phyloP scores from a whole-genome alignment of 225 moss, liverwort and hornwort genomes.

The Marchantia paleacea region DNA sequence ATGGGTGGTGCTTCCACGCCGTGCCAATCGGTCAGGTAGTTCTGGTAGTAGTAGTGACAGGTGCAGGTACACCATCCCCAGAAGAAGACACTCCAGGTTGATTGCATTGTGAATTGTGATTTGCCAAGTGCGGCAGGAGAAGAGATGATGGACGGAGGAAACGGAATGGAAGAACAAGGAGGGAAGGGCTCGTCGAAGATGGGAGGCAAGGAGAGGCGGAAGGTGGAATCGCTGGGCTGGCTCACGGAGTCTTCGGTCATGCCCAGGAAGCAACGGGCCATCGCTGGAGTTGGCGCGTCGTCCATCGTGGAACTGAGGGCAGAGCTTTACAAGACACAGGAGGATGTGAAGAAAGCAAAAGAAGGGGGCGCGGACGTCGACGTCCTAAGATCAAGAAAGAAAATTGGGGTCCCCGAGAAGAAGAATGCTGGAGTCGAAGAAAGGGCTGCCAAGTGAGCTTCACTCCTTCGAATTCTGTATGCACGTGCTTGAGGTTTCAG shows the following conservation, averaged over 20 bases:
- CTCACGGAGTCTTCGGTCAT: constrained; percentile 92
- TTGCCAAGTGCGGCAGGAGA: neutral
- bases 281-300: constrained; percentile 82
- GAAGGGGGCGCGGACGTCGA: constrained; percentile 67
- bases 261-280: constrained; percentile 87
- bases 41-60: too few relatives aligned
- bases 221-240: constrained; percentile 95
- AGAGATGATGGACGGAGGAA: constrained; percentile 21
- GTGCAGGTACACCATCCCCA: too few relatives aligned
- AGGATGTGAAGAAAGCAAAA: constrained; percentile 81
- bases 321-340: constrained; percentile 84
- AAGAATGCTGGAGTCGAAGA: constrained; percentile 82
- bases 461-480: neutral
- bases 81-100: neutral
- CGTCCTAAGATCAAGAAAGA: constrained; percentile 55
- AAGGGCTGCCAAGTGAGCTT: constrained; percentile 60
- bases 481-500: neutral
- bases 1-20: too few relatives aligned
- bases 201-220: constrained; percentile 44
- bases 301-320: constrained; percentile 92
- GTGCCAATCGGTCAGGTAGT: too few relatives aligned
- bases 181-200: constrained; percentile 18
- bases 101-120: neutral
- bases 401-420: constrained; percentile 44
- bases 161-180: constrained; percentile 5